Evolutionary conservation across 1,284 basidiomycete genomes (phyloP), one percentile per base, ranked within the genome.

Genomic region (Heterobasidion parviporum): DNA sequence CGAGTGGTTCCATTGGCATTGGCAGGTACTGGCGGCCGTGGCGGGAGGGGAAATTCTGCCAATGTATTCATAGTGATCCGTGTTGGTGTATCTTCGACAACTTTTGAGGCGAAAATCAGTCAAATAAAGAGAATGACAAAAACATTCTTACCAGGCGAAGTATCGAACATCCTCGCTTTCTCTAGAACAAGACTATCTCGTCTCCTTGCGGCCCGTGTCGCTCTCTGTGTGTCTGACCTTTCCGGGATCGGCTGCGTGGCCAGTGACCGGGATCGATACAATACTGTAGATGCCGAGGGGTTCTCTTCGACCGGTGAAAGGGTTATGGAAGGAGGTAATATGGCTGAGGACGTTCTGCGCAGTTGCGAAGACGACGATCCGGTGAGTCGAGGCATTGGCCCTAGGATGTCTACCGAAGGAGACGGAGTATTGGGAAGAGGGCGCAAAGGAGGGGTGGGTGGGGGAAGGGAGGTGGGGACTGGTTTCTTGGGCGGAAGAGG

Each of bases 121-220:
- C 44, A 26, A 3, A 3, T 15, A 49, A 15, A 20, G 48, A 8
- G 38, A 47, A 45, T 51, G 15, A 34, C 50, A 20, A 34, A 14
- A 41, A 35, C 12, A 38, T 48, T 59, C 60, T 38, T 46, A 62
- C 60, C 66, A 63, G 58, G 36, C 52, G 62, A 54, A 58, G 51
- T 36, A 43, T 70, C 67, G 48, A 68, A 74, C 18, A 73, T 72
- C 62, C 67, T 75, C 1, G 77, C 75, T 59, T 77, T 68, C 60
- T 80, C 80, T 7, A 78, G 63, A 26, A 84, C 77, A 52, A 80
- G 54, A 58, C 79, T 82, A 54, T 79, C 75, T 56, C 77, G 62
- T 10, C 60, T 59, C 33, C 62, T 59, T 45, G 26, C 26, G 26
- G 26, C 56, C 60, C 14, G 56, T 41, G 10, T 57, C 16, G 58